Conservation (phyloP, 2,329 filamentous ascomycete species). For the Daldinia eschscholtzii region DNA sequence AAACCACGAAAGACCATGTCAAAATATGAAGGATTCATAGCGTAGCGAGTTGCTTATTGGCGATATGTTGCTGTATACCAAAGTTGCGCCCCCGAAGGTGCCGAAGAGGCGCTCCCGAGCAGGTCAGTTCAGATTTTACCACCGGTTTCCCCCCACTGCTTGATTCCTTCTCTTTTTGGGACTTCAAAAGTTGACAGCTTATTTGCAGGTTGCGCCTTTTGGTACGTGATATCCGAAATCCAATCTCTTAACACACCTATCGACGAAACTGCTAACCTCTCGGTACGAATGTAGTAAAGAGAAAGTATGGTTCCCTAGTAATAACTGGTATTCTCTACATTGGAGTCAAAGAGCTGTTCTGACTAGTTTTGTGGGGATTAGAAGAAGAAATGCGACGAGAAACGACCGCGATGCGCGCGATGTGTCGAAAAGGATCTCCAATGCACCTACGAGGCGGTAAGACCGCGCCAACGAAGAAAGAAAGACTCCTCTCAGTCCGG, state of each 20-base stretch:
- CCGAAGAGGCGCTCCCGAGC: slow-evolving; percentile 71
- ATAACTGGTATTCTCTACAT: slow-evolving; percentile 7
- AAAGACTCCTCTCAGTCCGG: slow-evolving; percentile 51
- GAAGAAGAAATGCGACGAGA: slow-evolving; percentile 72
- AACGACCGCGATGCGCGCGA: slow-evolving; percentile 63
- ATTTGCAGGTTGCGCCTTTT: slow-evolving; percentile 63
- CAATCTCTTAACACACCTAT: slow-evolving; percentile 3
- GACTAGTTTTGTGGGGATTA: slow-evolving; percentile 46
- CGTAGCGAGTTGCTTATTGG: slow-evolving; percentile 36
- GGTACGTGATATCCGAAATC: slow-evolving; percentile 56
- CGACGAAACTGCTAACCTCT: slow-evolving; percentile 35
- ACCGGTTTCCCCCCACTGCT: neutral
- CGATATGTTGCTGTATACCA: slow-evolving; percentile 70
- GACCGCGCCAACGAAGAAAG: slow-evolving; percentile 58
- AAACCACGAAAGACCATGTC: slow-evolving; percentile 14
- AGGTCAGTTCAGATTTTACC: slow-evolving; percentile 58
- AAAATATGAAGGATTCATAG: slow-evolving; percentile 37
- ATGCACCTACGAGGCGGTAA: slow-evolving; percentile 65
- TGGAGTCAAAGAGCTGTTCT: slow-evolving; percentile 27
- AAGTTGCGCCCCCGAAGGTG: slow-evolving; percentile 67
- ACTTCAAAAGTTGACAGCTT: slow-evolving; percentile 43
- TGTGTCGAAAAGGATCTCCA: slow-evolving; percentile 63
- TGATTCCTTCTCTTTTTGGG: slow-evolving; percentile 9
- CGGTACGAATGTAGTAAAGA: slow-evolving; percentile 60
- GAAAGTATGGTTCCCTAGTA: slow-evolving; percentile 59